A percentile compares a stretch with the other conserved stretches of the same genome.
Evolutionary conservation across 768 basidiomycete species (phyloP).

Genomic region (Tricholoma furcatifolium): DNA sequence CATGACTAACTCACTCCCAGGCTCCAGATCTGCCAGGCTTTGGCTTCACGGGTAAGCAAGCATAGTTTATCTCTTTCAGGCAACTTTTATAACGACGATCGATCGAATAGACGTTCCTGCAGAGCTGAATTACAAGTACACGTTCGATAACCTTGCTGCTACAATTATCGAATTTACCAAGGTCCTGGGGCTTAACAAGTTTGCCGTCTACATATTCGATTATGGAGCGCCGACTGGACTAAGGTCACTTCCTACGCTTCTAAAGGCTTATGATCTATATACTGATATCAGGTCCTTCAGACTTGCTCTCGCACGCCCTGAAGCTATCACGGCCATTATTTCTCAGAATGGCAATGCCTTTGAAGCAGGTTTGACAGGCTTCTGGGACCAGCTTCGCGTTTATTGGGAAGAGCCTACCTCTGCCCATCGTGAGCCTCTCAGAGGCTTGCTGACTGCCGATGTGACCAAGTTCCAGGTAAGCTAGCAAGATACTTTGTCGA

Average conservation of each 20-base stretch:
- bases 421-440: constrained; percentile 25
- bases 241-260: constrained; percentile 16
- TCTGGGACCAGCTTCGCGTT: constrained; percentile 33
- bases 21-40: constrained; percentile 55
- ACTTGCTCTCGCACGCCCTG: constrained; percentile 40
- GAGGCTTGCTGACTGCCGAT: constrained; percentile 23
- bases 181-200: constrained; percentile 34
- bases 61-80: background rate
- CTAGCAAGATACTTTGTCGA: background rate
- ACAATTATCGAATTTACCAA: constrained; percentile 43
- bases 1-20: constrained; percentile 2
- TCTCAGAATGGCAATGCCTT: constrained; percentile 51
- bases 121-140: constrained; percentile 34
- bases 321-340: constrained; percentile 41
- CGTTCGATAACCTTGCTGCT: constrained; percentile 37
- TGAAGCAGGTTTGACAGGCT: constrained; percentile 40
- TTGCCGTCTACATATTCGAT: constrained; percentile 48
- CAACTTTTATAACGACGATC: background rate
- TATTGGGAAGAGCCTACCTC: constrained; percentile 30
- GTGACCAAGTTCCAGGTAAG: constrained; percentile 28
- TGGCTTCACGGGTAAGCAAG: constrained; percentile 39
- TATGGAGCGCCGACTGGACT: constrained; percentile 41
- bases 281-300: constrained; percentile 12
- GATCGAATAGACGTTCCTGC: constrained; percentile 28
- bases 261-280: background rate